These are phyloP conservation scores for Pseudogymnoascus sp. DNA, from an alignment of 2,329 filamentous ascomycete species.

Conservation along the genomic window DNA sequence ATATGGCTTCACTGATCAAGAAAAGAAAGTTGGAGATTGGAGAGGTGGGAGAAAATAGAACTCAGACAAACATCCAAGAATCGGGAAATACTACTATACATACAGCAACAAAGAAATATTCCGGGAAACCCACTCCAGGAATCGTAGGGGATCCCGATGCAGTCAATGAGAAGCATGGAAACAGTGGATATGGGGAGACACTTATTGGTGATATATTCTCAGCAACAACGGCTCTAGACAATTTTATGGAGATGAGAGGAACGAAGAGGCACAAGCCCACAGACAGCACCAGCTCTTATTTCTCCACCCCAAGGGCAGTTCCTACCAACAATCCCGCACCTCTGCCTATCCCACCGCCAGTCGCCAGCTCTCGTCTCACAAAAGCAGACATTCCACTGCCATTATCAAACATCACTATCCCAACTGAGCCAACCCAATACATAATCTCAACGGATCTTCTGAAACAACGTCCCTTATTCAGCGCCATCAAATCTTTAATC, in stretches of 20 bases:
- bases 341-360: background rate
- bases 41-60: constrained; percentile 10
- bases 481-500: constrained; percentile 42
- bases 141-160: background rate
- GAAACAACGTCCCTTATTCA: constrained; percentile 40
- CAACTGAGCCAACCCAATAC: constrained; percentile 32
- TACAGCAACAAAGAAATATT: background rate
- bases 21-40: constrained; percentile 32
- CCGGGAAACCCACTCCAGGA: background rate
- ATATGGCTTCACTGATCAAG: constrained; percentile 32
- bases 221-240: constrained; percentile 37
- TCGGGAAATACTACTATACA: background rate
- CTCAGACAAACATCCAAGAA: constrained; percentile 8
- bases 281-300: constrained; percentile 26
- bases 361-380: background rate
- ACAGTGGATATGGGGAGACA: background rate
- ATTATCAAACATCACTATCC: constrained; percentile 13
- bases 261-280: constrained; percentile 25
- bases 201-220: constrained; percentile 30
- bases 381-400: constrained; percentile 15
- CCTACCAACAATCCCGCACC: background rate
- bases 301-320: constrained; percentile 10
- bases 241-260: constrained; percentile 44
- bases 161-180: background rate
- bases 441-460: constrained; percentile 46